Evolutionary conservation across 2,329 filamentous ascomycete genomes (phyloP).

Genomic region (Fusarium verticillioides): DNA sequence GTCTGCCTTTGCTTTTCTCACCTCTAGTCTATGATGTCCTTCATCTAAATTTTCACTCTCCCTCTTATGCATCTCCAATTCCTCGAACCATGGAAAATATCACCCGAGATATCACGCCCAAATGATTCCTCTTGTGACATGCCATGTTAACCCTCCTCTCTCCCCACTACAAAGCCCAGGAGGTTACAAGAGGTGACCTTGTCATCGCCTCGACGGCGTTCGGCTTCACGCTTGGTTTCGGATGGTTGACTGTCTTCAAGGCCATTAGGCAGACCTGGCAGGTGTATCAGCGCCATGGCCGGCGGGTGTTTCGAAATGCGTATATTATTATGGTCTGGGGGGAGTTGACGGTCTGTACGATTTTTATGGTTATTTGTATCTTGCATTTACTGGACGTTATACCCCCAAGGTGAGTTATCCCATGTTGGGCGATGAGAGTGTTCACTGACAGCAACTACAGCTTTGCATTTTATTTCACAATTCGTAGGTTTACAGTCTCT

Average conservation of each 20-base stretch:
- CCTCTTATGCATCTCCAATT: background rate
- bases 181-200: slow-evolving; percentile 38
- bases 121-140: slow-evolving; percentile 16
- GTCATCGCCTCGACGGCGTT: slow-evolving; percentile 48
- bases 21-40: background rate
- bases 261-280: slow-evolving; percentile 51
- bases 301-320: slow-evolving; percentile 49
- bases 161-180: slow-evolving; percentile 33
- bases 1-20: background rate
- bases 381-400: slow-evolving; percentile 40
- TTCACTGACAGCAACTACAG: slow-evolving; percentile 27
- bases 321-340: slow-evolving; percentile 62
- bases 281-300: slow-evolving; percentile 48
- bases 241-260: slow-evolving; percentile 53
- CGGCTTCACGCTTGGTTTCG: slow-evolving; percentile 55
- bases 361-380: slow-evolving; percentile 53
- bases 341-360: slow-evolving; percentile 55
- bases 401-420: slow-evolving; percentile 38
- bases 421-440: fast-evolving
- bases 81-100: slow-evolving; percentile 21
- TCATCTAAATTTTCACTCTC: background rate
- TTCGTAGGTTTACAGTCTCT: slow-evolving; percentile 27
- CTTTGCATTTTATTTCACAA: slow-evolving; percentile 45
- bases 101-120: slow-evolving; percentile 1
- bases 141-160: slow-evolving; percentile 43